These are phyloP conservation scores for Rhynchosporium graminicola DNA, from an alignment of 2,329 filamentous ascomycete species.

Conservation along the genomic window DNA sequence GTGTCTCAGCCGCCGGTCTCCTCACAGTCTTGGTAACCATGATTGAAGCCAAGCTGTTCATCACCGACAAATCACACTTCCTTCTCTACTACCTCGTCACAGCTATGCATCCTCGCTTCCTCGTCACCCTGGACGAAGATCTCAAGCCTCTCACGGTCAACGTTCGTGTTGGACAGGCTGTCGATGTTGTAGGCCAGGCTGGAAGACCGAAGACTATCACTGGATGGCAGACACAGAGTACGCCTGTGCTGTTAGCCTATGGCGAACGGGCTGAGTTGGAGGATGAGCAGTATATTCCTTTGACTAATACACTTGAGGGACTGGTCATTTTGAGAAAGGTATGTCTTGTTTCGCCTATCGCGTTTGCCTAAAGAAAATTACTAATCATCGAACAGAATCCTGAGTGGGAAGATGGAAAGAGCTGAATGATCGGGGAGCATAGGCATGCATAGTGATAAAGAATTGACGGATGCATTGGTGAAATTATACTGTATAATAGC, in stretches of 20 bases:
- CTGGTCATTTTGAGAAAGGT: constrained; percentile 97
- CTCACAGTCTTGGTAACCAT: constrained; percentile 88
- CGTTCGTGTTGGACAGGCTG: constrained; percentile 94
- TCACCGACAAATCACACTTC: constrained; percentile 73
- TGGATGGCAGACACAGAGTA: constrained; percentile 99
- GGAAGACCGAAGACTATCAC: constrained; percentile 98
- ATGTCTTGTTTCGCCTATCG: constrained; percentile 41
- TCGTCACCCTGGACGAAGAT: constrained; percentile 93
- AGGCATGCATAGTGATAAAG: constrained; percentile 16
- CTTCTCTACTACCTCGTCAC: constrained; percentile 96
- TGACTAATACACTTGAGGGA: constrained; percentile 90
- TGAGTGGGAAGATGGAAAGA: constrained; percentile 54
- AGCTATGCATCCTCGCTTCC: constrained; percentile 94
- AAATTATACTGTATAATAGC: constrained; percentile 42
- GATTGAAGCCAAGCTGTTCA: constrained; percentile 90
- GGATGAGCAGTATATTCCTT: constrained; percentile 93
- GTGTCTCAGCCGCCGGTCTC: constrained; percentile 85
- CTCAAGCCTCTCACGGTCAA: constrained; percentile 93
- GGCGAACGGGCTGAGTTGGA: constrained; percentile 96
- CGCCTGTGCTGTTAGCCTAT: constrained; percentile 91
- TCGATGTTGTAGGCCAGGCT: constrained; percentile 96
- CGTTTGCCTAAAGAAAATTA: not conserved
- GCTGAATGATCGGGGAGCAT: constrained; percentile 30
- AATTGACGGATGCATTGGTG: constrained; percentile 12
- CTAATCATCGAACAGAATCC: constrained; percentile 48